Evolutionary conservation across 768 basidiomycete species (phyloP).

Genomic region (Russula abietina): DNA sequence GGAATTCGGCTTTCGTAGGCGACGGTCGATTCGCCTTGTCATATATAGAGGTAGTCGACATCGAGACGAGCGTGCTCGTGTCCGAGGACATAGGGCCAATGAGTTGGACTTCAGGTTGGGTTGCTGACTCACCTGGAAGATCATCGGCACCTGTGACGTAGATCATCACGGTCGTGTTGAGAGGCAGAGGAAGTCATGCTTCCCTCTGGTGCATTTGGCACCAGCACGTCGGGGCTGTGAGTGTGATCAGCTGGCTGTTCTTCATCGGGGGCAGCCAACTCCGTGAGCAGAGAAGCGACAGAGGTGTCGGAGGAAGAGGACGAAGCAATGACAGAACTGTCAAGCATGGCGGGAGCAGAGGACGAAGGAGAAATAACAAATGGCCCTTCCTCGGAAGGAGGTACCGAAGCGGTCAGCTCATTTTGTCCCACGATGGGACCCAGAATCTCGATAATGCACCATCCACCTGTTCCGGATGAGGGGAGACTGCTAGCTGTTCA

Average conservation of each 20-base stretch:
- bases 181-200: constrained; percentile 21
- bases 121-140: constrained; percentile 17
- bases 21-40: constrained; percentile 17
- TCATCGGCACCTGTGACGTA: constrained; percentile 5
- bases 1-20: constrained; percentile 30
- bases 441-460: constrained; percentile 6
- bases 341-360: constrained; percentile 20
- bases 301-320: constrained; percentile 23
- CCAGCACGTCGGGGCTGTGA: constrained; percentile 23
- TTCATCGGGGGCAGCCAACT: constrained; percentile 21
- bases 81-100: constrained; percentile 22
- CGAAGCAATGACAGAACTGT: constrained; percentile 23
- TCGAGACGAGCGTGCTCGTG: constrained; percentile 22
- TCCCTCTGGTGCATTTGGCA: constrained; percentile 18
- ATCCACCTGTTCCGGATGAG: constrained; percentile 22
- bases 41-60: constrained; percentile 18
- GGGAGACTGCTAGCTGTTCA: constrained; percentile 1
- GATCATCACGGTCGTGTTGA: constrained; percentile 12
- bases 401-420: constrained; percentile 18
- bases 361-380: constrained; percentile 22
- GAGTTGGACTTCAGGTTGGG: constrained; percentile 19
- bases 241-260: constrained; percentile 24
- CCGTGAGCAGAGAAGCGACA: constrained; percentile 23
- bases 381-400: constrained; percentile 15
- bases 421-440: constrained; percentile 8